Evolutionary conservation across 78 protist species (phyloP), one percentile per base, ranked within the genome.

Genomic region (Dictyostelium purpureum): DNA sequence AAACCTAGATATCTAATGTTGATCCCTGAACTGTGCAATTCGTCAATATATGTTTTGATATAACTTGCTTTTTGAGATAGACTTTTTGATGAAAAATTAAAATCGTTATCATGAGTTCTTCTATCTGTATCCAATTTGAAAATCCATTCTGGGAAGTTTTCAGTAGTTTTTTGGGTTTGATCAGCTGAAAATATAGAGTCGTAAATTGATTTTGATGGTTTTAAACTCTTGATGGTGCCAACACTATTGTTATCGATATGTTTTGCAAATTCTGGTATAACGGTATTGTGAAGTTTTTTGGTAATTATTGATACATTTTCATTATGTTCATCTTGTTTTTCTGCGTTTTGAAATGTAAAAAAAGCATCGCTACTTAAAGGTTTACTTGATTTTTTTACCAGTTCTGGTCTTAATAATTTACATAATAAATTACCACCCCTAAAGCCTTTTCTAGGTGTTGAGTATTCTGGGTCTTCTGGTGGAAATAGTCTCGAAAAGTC

Each of bases 1-100:
- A 76, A 18, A 10, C 94, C 94, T 54, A 88, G 71, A 63, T 79
- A 88, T 28, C 94, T 56, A 16, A 78, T 10, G 56, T 88, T 88
- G 42, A 88, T 63, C 21, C 94, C 94, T 12, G 26, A 43, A 71
- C 80, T 61, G 70, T 63, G 35, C 37, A 61, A 16, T 88, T 88
- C 28, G 75, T 21, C n/a, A 61, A 9, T 57, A 33, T 66, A 59
- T 11, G 69, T 59, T 59, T 59, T 59, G 28, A 59, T 6, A 57
- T 31, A 35, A 83, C 19, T 63, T 24, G 43, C 28, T 63, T 71
- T 21, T 37, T 71, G 40, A 26, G 9, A 47, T 43, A 71, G 21
- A 38, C 49, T 12, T 6, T 71, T 56, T 61, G 78, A 26, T 24
- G n/a, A n/a, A n/a, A n/a, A n/a, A n/a, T n/a, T n/a, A n/a, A 59